Conservation (phyloP, 257 asterid genomes). For the Linderniella brevidens region DNA sequence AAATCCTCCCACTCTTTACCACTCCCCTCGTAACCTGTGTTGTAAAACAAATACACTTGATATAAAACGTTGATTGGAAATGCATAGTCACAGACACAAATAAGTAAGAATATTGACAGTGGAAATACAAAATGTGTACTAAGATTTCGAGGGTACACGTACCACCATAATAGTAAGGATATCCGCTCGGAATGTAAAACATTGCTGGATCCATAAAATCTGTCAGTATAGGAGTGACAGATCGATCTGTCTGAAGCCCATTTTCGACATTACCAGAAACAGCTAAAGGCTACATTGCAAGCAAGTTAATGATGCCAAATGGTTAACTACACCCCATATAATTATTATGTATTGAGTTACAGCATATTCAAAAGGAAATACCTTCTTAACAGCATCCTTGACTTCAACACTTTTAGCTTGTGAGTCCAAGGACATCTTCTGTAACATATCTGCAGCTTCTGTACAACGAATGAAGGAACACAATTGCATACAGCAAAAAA, state of each 20-base stretch:
- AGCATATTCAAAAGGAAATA: not conserved
- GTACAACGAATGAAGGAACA: not conserved
- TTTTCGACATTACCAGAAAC: constrained; percentile 17
- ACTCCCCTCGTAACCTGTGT: constrained; percentile 16
- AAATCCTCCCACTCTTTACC: constrained; percentile 40
- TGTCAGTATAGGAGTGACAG: constrained; percentile 25
- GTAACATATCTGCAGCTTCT: constrained; percentile 54
- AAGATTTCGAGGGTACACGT: not conserved
- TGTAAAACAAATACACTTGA: constrained; percentile 1
- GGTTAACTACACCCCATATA: not conserved
- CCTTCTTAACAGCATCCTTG: constrained; percentile 37
- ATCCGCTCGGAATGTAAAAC: constrained; percentile 33
- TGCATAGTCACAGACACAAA: no score
- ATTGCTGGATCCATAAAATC: constrained; percentile 34
- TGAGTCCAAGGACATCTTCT: constrained; percentile 43
- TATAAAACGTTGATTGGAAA: no score
- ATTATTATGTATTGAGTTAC: not conserved
- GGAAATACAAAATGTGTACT: no score
- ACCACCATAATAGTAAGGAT: constrained; percentile 29
- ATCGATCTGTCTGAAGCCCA: constrained; percentile 29
- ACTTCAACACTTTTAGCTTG: constrained; percentile 28
- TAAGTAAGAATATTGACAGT: no score
- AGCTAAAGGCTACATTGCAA: constrained; percentile 17
- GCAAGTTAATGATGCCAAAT: no score
- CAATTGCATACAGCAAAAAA: no score